Base-by-base conservation (phyloP, 1,284 basidiomycete species). In the Apiotrichum siamense region DNA sequence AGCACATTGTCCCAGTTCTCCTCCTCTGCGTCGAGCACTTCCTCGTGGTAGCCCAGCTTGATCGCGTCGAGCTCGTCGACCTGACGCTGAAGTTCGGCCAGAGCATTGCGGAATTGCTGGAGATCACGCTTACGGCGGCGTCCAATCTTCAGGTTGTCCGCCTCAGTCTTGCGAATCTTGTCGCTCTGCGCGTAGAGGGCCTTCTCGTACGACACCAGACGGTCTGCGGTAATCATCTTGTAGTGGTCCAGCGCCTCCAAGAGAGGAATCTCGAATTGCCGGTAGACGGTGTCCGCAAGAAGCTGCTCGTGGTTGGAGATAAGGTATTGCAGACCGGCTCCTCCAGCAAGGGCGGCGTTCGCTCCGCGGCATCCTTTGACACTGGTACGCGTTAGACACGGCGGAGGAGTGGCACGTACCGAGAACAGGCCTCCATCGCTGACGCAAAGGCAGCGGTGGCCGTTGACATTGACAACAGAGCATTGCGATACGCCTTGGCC, bases 241-340 rank as follows among this genome's bases (percentile, higher is more conserved):
- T 96, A 96, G 11, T 81, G 81, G 45, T 93, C 88, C 49, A 94
- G 75, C 57, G 88, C 85, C 66, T 88, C 84, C 32, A 86, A 81
- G 43, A 96, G 75, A 1, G 92, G 92, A 63, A 86, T 87, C 75
- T 94, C 90, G 57, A 96, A 91, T 49, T 85, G 88, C 63, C 86
- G 87, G 73, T 92, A 89, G 40, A 94, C 78, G 4, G 86, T 83
- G 65, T 91, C 88, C 27, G 88, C 83, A 64, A 96, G 76, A 48
- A 96, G 82, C 70, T 91, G 88, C 79, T 88, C 90, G 64, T 94
- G 89, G 72, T 94, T 94, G 49, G 86, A 85, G 65, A 94, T 86
- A 59, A 97, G 81, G 72, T 91, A 88, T 71, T 96, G 90, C 45
- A 96, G 76, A 2, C 92, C 92, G 17, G 86, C 84, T n/a, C 87